These are phyloP conservation scores for Colletotrichum eleusines DNA, from an alignment of 2,329 filamentous ascomycete genomes.

Conservation along the genomic window DNA sequence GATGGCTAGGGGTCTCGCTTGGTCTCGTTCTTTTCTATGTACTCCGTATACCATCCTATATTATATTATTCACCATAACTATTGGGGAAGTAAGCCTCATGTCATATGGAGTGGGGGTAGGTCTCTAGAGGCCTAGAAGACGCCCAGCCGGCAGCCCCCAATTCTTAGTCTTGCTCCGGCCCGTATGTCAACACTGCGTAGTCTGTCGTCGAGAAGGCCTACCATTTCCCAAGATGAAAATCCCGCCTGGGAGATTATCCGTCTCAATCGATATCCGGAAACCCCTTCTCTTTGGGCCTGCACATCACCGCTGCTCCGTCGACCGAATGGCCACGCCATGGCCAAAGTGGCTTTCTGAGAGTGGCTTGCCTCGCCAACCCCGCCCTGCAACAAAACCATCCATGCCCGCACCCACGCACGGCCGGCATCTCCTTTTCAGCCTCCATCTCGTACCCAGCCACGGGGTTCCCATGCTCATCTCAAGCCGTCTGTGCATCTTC, in stretches of 20 bases:
- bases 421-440: conserved; percentile 38
- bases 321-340: neutral
- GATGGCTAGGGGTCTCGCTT: neutral
- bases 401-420: conserved; percentile 34
- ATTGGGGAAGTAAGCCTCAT: too few relatives aligned
- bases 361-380: conserved; percentile 6
- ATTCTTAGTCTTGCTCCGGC: neutral
- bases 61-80: neutral
- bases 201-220: neutral
- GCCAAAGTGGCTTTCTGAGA: neutral
- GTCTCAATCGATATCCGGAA: conserved; percentile 31
- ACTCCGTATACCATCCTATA: neutral
- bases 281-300: conserved; percentile 11
- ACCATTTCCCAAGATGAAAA: neutral
- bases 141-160: neutral
- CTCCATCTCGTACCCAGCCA: conserved; percentile 37
- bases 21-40: neutral
- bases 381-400: conserved; percentile 16
- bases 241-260: conserved; percentile 30
- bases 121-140: neutral
- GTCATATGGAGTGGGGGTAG: too few relatives aligned
- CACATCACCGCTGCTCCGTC: neutral
- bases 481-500: conserved; percentile 41
- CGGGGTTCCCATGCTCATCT: conserved; percentile 39
- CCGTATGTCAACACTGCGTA: conserved; percentile 1